These are phyloP conservation scores for Jamesozyma lodderae DNA, from an alignment of 805 yeast species.

Conservation along the genomic window DNA sequence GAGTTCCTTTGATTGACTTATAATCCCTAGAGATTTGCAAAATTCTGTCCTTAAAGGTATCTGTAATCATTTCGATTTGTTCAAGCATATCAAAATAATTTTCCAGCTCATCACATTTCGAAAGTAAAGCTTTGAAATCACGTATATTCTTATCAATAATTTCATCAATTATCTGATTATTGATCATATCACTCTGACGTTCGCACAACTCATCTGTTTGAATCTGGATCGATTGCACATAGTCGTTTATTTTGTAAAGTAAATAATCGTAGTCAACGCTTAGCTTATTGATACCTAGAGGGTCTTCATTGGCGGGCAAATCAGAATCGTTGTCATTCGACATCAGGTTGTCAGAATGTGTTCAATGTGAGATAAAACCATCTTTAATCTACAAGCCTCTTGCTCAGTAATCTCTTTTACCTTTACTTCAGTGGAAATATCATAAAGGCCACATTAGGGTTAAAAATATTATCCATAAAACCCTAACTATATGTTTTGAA, in stretches of 20 bases:
- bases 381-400: too few relatives aligned
- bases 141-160: constrained; percentile 36
- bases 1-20: constrained; percentile 10
- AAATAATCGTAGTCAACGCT: constrained; percentile 58
- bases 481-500: too few relatives aligned
- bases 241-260: constrained; percentile 51
- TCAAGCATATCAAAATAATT: constrained; percentile 43
- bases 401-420: too few relatives aligned
- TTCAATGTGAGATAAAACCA: too few relatives aligned
- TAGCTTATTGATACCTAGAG: constrained; percentile 50
- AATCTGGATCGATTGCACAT: constrained; percentile 40
- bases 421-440: too few relatives aligned
- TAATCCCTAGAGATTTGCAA: constrained; percentile 24
- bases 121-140: constrained; percentile 33
- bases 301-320: constrained; percentile 34
- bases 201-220: constrained; percentile 28
- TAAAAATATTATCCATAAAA: too few relatives aligned
- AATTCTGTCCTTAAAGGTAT: constrained; percentile 33
- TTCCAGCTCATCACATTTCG: constrained; percentile 43
- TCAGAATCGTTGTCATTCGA: not conserved
- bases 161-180: constrained; percentile 18
- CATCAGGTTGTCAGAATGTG: too few relatives aligned
- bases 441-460: too few relatives aligned
- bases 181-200: constrained; percentile 20
- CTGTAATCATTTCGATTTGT: constrained; percentile 37